phyloP scores from a whole-genome alignment of 2,329 filamentous ascomycete genomes.

The Monosporascus cannonballus region DNA sequence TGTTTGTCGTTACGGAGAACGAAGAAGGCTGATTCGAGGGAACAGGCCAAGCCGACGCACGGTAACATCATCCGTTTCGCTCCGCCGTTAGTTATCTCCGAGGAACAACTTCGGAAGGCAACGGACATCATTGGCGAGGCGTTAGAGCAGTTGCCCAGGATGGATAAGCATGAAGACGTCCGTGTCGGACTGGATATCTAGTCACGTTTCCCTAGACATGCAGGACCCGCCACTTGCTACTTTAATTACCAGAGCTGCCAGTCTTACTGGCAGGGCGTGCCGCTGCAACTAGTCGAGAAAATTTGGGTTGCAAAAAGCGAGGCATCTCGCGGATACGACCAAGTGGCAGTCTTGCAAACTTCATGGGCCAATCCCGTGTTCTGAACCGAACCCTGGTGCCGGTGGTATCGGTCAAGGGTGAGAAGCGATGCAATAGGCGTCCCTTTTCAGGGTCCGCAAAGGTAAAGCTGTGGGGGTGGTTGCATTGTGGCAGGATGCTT shows the following conservation, averaged over 20 bases:
- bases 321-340: neutral
- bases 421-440: neutral
- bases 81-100: conserved; percentile 91
- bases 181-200: conserved; percentile 20
- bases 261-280: neutral
- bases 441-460: neutral
- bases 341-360: neutral
- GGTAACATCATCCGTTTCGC: conserved; percentile 97
- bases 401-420: neutral
- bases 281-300: neutral
- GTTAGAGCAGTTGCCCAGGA: conserved; percentile 69
- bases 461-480: neutral
- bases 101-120: conserved; percentile 74
- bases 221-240: neutral
- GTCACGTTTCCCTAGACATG: neutral
- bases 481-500: neutral
- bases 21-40: conserved; percentile 18
- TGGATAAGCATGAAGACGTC: conserved; percentile 38
- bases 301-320: neutral
- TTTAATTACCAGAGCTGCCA: neutral
- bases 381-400: neutral
- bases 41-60: conserved; percentile 93
- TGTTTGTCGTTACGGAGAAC: conserved; percentile 5
- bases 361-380: neutral
- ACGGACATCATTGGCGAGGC: conserved; percentile 76